Evolutionary conservation across 2,329 filamentous ascomycete genomes (phyloP), one percentile per base, ranked within the genome.

Genomic region (Ophiostoma populinum): DNA sequence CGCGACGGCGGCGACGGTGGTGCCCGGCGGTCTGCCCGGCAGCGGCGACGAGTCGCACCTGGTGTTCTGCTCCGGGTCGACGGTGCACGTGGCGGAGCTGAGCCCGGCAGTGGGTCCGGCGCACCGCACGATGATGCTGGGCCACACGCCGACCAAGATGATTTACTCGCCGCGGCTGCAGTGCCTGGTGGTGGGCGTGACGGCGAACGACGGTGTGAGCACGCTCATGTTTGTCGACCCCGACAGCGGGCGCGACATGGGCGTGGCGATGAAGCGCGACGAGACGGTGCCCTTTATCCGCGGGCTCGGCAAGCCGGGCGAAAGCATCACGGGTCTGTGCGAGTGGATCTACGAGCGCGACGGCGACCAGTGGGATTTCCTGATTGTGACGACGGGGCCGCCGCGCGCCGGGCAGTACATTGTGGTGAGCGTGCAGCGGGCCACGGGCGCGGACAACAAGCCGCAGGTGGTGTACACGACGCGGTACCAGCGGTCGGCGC

Each of bases 381-480:
- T 82, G 21, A 59, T 81, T 11, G 62, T 79, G 9, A 62, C 67
- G 4, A 70, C 68, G n/a, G n/a, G n/a, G n/a, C n/a, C n/a, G n/a
- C n/a, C n/a, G n/a, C n/a, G n/a, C n/a, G n/a, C n/a, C n/a, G n/a
- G n/a, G n/a, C n/a, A n/a, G n/a, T n/a, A n/a, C n/a, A 59, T 81
- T 11, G 62, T 79, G 9, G 62, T 67, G 4, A 70, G 68, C 0
- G 62, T 80, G 2, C 68, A 65, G 43, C 61, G 71, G 1, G 60
- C 75, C 2, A 54, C 67, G 2, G 62, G 67, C 5, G 65, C 68
- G 39, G 58, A 62, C 4, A 58, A 68, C 38, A 58, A 69, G 32
- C 62, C 77, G 43, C 62, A 67, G 53, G 66, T 70, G 49, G 53
- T 59, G 41, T 58, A 75, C 41, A 54, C 49, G 11, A 58, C 48